Base-by-base conservation (phyloP, 352 stramenopile species). In the Phytophthora pluvialis region DNA sequence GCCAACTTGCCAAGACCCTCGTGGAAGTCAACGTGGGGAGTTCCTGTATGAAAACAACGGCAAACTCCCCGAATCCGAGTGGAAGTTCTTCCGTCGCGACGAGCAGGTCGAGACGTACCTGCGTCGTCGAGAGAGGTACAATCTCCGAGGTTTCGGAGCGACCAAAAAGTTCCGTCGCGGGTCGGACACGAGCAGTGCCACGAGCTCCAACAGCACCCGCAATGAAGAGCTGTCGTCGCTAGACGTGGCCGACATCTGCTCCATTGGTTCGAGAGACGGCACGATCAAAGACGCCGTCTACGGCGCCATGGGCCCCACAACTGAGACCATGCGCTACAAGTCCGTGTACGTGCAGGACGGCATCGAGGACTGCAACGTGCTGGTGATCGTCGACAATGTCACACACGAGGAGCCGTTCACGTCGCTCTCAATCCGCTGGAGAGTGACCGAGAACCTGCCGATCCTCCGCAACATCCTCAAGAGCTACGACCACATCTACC, bases 401-500 rank as follows among this genome's bases (percentile, higher is more conserved):
- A 61, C 62, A 3, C 12, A 47, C 57, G 55, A 66, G 11, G 48
- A 69, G 9, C 65, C 70, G 3, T 67, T 72, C 15, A 61, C 38
- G 1, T 50, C 36, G 15, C 55, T 71, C 5, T 69, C 70, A 3
- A 69, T 75, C 38, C 60, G 52, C 26, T 72, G 55, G 40, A 28
- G 69, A 49, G 61, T 70, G 35, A 59, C 70, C 16, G 62, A 74
- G 51, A 75, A 72, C 47, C 50, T 51, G 9, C 59, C 66, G 9
- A 53, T 70, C 21, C 65, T 72, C 40, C 70, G 65, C 2, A 68
- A 32, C 21, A 61, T 74, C 21, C 56, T 72, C 12, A 73, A 72
- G 43, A 72, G 60, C 25, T 69, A 73, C n/a, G 71, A 75, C 45
- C 71, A 73, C 44, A 60, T 78, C 3, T 78, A 75, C 58, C 25